Conservation (phyloP, 345 rosid genomes). For the Barbarea vulgaris region DNA sequence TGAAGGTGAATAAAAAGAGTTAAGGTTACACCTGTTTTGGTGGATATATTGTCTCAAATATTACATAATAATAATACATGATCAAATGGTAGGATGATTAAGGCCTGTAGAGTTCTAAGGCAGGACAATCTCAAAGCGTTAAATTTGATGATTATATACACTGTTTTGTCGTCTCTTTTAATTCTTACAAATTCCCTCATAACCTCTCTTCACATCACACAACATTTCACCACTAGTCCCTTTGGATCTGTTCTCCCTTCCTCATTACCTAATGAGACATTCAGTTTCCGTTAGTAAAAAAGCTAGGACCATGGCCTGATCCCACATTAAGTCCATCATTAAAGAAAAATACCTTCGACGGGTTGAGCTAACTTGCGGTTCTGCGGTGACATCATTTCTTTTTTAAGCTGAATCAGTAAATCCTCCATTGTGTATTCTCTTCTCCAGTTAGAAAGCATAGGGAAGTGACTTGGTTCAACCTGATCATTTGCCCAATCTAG, state of each 20-base stretch:
- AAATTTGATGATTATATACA: constrained; percentile 24
- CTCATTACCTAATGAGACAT: constrained; percentile 63
- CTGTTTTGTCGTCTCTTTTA: constrained; percentile 1
- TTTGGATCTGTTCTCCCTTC: constrained; percentile 85
- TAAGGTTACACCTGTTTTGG: constrained; percentile 14
- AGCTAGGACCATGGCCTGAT: no score
- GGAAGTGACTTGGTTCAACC: constrained; percentile 73
- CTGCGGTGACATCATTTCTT: constrained; percentile 75
- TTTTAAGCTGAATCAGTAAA: constrained; percentile 62
- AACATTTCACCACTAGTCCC: constrained; percentile 71
- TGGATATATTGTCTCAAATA: constrained; percentile 22
- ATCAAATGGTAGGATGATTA: constrained; percentile 5
- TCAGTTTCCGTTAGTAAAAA: background rate
- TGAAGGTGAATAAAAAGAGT: background rate
- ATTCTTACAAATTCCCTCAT: constrained; percentile 14
- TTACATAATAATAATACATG: constrained; percentile 29
- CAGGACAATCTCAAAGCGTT: constrained; percentile 16
- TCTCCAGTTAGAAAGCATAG: constrained; percentile 67
- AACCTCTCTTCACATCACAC: constrained; percentile 55
- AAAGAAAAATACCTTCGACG: constrained; percentile 47
- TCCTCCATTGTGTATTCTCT: constrained; percentile 77
- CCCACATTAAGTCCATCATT: no score
- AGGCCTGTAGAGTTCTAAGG: background rate
- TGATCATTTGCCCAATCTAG: constrained; percentile 28
- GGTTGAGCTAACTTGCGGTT: constrained; percentile 78